These are phyloP conservation scores for Pseudisothecium myosuroides DNA, from an alignment of 225 moss, liverwort and hornwort genomes.

Conservation along the genomic window DNA sequence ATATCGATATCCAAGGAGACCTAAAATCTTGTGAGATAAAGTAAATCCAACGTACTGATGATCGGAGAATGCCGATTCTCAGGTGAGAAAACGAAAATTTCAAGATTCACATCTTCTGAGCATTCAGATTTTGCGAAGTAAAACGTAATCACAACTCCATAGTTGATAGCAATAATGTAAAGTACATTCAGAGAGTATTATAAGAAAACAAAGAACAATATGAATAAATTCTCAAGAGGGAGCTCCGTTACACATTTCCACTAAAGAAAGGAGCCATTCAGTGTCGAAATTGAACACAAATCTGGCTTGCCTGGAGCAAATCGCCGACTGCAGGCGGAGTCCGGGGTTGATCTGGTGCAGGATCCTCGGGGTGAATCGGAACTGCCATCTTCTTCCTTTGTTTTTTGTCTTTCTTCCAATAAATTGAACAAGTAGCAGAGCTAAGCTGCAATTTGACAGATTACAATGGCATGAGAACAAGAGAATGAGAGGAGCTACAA, in stretches of 20 bases:
- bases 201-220: not conserved
- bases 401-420: not conserved
- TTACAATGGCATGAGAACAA: not conserved
- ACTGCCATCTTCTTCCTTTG: slow-evolving; percentile 18
- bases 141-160: not conserved
- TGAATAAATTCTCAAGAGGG: not conserved
- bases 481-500: not conserved
- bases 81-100: not conserved
- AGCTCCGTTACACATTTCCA: not conserved
- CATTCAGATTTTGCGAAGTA: not conserved
- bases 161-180: not conserved
- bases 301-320: slow-evolving; percentile 33
- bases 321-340: slow-evolving; percentile 19
- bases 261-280: not conserved
- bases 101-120: not conserved
- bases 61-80: not conserved
- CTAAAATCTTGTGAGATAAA: not conserved
- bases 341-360: slow-evolving; percentile 27
- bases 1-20: not conserved
- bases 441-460: not conserved
- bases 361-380: slow-evolving; percentile 17
- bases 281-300: not conserved
- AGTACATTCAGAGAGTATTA: not conserved
- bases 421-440: not conserved
- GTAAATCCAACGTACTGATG: not conserved